phyloP scores from a whole-genome alignment of 441 rosid genomes.

The Erodium moschatum region DNA sequence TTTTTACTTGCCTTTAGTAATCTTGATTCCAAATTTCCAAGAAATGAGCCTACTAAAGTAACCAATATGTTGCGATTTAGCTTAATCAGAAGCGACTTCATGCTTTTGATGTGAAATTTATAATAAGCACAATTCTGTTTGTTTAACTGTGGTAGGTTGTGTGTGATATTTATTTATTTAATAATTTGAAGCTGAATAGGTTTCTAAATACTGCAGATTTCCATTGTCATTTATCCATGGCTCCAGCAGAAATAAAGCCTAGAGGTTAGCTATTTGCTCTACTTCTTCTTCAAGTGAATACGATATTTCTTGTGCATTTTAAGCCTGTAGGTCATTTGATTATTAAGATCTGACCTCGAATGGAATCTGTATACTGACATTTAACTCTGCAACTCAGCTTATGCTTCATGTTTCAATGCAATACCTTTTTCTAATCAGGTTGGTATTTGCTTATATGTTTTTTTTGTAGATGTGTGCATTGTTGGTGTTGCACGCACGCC shows the following conservation, averaged over 20 bases:
- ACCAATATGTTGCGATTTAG: background rate
- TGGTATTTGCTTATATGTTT: background rate
- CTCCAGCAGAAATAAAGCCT: constrained; percentile 4
- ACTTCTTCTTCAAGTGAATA: background rate
- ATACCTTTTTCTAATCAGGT: background rate
- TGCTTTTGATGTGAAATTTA: background rate
- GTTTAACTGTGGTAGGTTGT: background rate
- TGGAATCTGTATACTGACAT: background rate
- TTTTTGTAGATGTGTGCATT: background rate
- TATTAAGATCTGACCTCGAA: background rate
- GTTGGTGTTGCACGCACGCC: constrained; percentile 98
- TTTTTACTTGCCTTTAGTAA: too few species aligned
- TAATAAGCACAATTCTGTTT: background rate
- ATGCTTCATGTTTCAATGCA: background rate
- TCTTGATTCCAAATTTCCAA: background rate
- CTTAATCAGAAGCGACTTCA: background rate
- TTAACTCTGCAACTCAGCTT: background rate
- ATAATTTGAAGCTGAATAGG: background rate
- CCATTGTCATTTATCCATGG: background rate
- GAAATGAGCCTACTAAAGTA: background rate
- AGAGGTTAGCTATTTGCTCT: background rate
- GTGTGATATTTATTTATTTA: background rate
- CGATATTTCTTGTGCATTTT: background rate
- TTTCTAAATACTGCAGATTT: background rate
- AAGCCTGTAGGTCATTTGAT: background rate